phyloP scores from a whole-genome alignment of 371 early-diverging fungal species.

The Synchytrium microbalum region DNA sequence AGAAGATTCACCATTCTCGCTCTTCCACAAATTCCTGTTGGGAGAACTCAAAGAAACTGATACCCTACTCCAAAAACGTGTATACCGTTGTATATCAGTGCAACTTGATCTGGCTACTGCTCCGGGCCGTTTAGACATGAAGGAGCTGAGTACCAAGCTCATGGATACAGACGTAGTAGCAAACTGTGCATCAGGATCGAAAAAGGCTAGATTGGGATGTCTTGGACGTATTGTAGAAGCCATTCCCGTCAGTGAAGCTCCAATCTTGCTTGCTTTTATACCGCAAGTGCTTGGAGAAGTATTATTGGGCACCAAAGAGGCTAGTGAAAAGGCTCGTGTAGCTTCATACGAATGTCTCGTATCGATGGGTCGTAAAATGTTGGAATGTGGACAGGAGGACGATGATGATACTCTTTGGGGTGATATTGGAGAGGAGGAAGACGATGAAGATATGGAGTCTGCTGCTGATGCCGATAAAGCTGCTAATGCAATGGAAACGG shows the following conservation, averaged over 20 bases:
- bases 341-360: conserved; percentile 80
- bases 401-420: neutral
- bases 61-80: conserved; percentile 82
- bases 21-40: conserved; percentile 30
- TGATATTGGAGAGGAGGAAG: conserved; percentile 5
- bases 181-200: conserved; percentile 28
- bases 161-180: conserved; percentile 32
- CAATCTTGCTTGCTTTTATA: conserved; percentile 60
- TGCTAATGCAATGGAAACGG: conserved; percentile 11
- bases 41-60: conserved; percentile 56
- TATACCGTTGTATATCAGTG: conserved; percentile 45
- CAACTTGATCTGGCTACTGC: neutral
- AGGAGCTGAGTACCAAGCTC: conserved; percentile 24
- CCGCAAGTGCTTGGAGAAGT: conserved; percentile 82
- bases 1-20: conserved; percentile 21
- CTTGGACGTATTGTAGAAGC: conserved; percentile 7
- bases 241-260: conserved; percentile 11
- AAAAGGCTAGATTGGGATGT: conserved; percentile 27
- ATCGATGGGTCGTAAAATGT: conserved; percentile 83
- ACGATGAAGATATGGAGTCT: conserved; percentile 53
- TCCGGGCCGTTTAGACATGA: conserved; percentile 11
- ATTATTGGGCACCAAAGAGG: conserved; percentile 87
- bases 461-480: conserved; percentile 5
- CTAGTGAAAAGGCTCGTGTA: conserved; percentile 77
- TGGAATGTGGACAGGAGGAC: conserved; percentile 29